Evolutionary conservation across 2,329 filamentous ascomycete species (phyloP), one percentile per base, ranked within the genome.

Genomic region (Trichoderma sp.): DNA sequence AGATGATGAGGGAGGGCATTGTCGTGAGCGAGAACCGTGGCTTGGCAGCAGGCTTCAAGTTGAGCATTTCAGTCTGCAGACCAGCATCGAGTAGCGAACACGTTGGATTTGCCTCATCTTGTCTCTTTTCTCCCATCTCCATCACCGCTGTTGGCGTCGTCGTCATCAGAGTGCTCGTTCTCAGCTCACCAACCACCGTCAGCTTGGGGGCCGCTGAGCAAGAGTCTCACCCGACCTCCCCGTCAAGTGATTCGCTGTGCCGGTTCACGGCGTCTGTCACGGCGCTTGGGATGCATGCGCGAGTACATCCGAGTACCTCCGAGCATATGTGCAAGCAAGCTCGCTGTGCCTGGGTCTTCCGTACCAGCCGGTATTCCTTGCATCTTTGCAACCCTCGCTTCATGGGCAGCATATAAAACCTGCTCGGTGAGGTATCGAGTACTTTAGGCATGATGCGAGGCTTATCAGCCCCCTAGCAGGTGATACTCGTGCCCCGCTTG

Each of bases 241-340:
- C 16, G 66, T 68, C 66, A 68, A 68, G 66, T 68, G 66, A 63
- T 68, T 68, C 34, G 66, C 56, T 26, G 2, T 43, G 26, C 26
- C 54, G 46, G 30, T 32, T 39, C 46, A 54, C 34, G 46, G 64
- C 64, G 39, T 39, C 30, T 59, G 32, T 43, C 34, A 10, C 26
- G 30, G 64, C 28, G 39, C 54, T 59, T 59, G 39, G 32, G 61
- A 32, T 34, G 52, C 34, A 28, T 67, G 52, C 8, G 28, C 39
- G 24, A 26, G 18, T 24, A 49, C 46, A 49, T 49, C 39, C 39
- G 16, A 43, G 16, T 43, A 43, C 39, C 39, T 43, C 16, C 18
- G 39, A n/a, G 39, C 6, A n/a, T 43, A 43, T 6, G 18, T 43
- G 39, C 39, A 43, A 43, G 39, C 39, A 43, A n/a, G 39, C 16